Base-by-base conservation (phyloP, 2,329 filamentous ascomycete genomes). In the Leptosphaerulina australis region DNA sequence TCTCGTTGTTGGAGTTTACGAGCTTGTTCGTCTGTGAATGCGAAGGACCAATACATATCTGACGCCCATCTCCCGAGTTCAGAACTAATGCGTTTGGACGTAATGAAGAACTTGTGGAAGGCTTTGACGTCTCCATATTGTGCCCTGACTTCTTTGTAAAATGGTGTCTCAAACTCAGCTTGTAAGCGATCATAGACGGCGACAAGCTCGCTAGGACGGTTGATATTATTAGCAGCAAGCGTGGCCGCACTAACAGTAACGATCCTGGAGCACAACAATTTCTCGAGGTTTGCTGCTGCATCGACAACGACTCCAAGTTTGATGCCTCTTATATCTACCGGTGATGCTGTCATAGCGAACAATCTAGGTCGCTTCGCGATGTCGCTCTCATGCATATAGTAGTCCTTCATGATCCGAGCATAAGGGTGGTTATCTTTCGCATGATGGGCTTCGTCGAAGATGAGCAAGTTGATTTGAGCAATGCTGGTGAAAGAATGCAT, bases 371-470 rank as follows among this genome's bases (percentile, higher is more conserved):
- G 80, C 37, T 74, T 75, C 0, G 67, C 61, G 0, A 69, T 56
- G 0, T 78, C 74, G 1, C 69, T 60, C 22, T 79, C 76, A 2
- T 79, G 73, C 1, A 84, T 57, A 65, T 97, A 97, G 60, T 90
- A 91, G 50, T 96, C 88, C 62, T 89, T 91, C 74, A 99, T 90
- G 50, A 99, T 94, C 21, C 80, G 82, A 15, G 93, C 90, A 67
- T 96, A 99, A 0, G 90, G 82, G 64, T 99, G 94, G 41, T 91
- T 88, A 70, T 93, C 95, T 74, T 99, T 99, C 0, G 93, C 86
- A 66, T 97, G 94, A 64, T 99, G 94, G 5, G 92, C 94, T 73
- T 99, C 94, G 64, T 99, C 94, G 59, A 99, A 96, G 52, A 97
- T 86, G 28, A 99, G 78, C 1, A 99, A 81, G 64, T 93, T 97